Evolutionary conservation across 495 filamentous ascomycete genomes (phyloP).

Genomic region (Aspergillus coremiiformis): DNA sequence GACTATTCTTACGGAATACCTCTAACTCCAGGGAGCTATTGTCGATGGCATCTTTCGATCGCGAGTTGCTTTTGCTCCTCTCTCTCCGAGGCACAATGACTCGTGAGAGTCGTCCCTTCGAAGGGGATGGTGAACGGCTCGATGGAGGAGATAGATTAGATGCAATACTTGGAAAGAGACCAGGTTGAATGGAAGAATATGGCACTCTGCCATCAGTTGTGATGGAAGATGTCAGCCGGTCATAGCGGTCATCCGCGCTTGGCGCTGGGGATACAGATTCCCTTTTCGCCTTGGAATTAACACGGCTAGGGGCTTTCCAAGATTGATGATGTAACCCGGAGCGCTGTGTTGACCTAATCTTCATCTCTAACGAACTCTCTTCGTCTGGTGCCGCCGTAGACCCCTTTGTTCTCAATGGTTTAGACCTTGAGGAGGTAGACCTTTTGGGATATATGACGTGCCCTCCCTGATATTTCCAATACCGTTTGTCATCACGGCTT

Average conservation of each 20-base stretch:
- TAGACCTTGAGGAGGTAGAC: constrained; percentile 4
- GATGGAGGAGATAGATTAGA: constrained; percentile 47
- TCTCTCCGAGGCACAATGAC: constrained; percentile 39
- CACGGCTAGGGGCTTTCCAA: constrained; percentile 2
- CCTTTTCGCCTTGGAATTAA: constrained; percentile 11
- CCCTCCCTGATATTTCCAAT: constrained; percentile 3
- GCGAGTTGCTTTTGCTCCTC: constrained; percentile 36
- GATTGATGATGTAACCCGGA: neutral
- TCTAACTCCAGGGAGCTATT: constrained; percentile 18
- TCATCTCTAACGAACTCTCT: neutral
- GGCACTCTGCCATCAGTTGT: constrained; percentile 42
- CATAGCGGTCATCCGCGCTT: constrained; percentile 30
- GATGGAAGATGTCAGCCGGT: constrained; percentile 38
- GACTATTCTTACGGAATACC: constrained; percentile 13
- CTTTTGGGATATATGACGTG: constrained; percentile 1
- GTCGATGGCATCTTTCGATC: constrained; percentile 20
- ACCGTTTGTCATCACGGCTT: constrained; percentile 16
- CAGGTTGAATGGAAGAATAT: constrained; percentile 36
- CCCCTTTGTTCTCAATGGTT: neutral
- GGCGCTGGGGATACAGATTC: constrained; percentile 32
- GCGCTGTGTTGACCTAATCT: neutral
- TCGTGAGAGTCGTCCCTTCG: constrained; percentile 38
- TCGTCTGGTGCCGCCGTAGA: neutral
- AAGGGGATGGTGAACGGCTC: constrained; percentile 47
- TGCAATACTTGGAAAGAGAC: constrained; percentile 51